phyloP scores from a whole-genome alignment of 2,329 filamentous ascomycete genomes.

The Cladosporium sp. region DNA sequence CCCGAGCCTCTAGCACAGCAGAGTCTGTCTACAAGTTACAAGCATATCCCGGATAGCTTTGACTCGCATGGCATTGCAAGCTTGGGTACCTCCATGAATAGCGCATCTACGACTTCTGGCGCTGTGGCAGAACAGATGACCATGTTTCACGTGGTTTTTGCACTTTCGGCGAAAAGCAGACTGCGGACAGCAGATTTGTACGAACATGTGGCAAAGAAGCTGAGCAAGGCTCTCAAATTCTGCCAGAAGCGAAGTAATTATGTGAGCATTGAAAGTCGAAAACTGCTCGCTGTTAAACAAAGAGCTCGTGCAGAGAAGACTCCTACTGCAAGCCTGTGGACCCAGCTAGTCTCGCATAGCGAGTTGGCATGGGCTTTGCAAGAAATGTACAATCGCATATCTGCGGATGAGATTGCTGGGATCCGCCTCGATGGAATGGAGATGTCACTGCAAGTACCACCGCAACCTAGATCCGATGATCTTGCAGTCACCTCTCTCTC shows the following conservation, averaged over 20 bases:
- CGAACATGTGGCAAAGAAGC: constrained; percentile 82
- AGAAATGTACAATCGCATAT: constrained; percentile 24
- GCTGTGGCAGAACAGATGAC: constrained; percentile 62
- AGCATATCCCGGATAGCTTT: constrained; percentile 27
- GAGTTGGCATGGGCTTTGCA: constrained; percentile 31
- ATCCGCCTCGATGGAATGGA: constrained; percentile 65
- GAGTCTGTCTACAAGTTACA: constrained; percentile 20
- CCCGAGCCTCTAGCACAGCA: not conserved
- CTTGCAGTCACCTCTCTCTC: constrained; percentile 60
- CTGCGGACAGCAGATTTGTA: constrained; percentile 62
- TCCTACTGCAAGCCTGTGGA: constrained; percentile 36
- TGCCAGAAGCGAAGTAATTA: constrained; percentile 87
- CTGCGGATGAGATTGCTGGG: constrained; percentile 19
- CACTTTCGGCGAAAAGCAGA: constrained; percentile 55
- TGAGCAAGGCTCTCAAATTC: constrained; percentile 88
- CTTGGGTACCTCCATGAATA: constrained; percentile 28
- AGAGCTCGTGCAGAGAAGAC: constrained; percentile 54
- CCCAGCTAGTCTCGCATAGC: constrained; percentile 17
- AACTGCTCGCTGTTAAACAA: constrained; percentile 75
- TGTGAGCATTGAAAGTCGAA: constrained; percentile 85
- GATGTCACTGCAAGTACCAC: constrained; percentile 61
- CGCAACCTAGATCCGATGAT: constrained; percentile 43
- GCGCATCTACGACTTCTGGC: constrained; percentile 28
- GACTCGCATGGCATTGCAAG: constrained; percentile 21
- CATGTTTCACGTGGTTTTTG: constrained; percentile 98